phyloP scores from a whole-genome alignment of 805 yeast species.

The Suhomyces vadensis region DNA sequence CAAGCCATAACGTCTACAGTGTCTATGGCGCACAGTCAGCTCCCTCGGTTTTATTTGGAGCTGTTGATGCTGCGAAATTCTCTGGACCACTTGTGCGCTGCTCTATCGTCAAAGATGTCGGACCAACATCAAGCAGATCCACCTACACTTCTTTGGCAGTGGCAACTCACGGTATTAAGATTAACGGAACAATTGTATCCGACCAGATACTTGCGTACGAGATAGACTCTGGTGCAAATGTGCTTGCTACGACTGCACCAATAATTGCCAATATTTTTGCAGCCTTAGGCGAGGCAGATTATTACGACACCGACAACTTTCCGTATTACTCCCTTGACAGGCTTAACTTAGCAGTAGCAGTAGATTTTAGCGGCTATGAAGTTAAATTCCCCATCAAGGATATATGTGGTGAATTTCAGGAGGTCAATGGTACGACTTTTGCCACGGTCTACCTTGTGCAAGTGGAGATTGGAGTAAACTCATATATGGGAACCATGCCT shows the following conservation, averaged over 20 bases:
- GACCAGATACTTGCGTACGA: conserved; percentile 16
- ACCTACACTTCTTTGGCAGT: conserved; percentile 13
- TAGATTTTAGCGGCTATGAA: conserved; percentile 14
- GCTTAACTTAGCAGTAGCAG: conserved; percentile 7
- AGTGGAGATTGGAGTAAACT: conserved; percentile 13
- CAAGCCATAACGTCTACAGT: conserved; percentile 12
- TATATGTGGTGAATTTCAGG: conserved; percentile 12
- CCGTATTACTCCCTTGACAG: conserved; percentile 9
- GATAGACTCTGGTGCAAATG: conserved; percentile 20
- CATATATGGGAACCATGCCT: conserved; percentile 18
- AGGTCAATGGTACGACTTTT: conserved; percentile 13
- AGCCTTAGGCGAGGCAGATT: conserved; percentile 10
- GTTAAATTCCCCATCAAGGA: conserved; percentile 15
- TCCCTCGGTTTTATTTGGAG: conserved; percentile 31
- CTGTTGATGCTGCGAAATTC: conserved; percentile 31
- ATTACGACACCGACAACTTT: conserved; percentile 5
- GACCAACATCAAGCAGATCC: conserved; percentile 8
- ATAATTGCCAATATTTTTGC: conserved; percentile 15
- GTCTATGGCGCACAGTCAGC: conserved; percentile 11
- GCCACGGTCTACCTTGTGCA: conserved; percentile 11
- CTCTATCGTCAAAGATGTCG: conserved; percentile 15
- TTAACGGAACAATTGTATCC: conserved; percentile 12
- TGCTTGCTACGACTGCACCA: conserved; percentile 15
- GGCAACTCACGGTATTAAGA: conserved; percentile 14
- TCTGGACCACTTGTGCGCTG: conserved; percentile 20